These are phyloP conservation scores for Botryotinia convoluta DNA, from an alignment of 2,329 filamentous ascomycete species.

Conservation along the genomic window DNA sequence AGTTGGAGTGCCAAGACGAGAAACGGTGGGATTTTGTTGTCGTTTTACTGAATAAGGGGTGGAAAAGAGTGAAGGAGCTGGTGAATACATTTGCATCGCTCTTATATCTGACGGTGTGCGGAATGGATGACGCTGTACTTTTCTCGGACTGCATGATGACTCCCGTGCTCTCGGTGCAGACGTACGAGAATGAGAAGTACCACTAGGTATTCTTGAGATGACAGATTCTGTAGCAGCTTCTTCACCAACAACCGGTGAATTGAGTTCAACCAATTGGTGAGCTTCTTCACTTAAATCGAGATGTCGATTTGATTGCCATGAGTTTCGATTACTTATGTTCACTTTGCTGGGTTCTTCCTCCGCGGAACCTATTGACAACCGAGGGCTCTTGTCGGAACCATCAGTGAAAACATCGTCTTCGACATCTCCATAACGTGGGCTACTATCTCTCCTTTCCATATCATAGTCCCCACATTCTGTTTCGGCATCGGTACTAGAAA, in stretches of 20 bases:
- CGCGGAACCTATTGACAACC: constrained; percentile 34
- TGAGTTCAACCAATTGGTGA: constrained; percentile 31
- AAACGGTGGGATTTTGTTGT: constrained; percentile 46
- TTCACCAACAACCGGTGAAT: constrained; percentile 34
- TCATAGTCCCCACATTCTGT: neutral
- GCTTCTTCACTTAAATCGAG: constrained; percentile 15
- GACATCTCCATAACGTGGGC: constrained; percentile 38
- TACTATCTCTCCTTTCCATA: constrained; percentile 32
- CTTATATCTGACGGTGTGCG: constrained; percentile 67
- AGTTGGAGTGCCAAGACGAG: constrained; percentile 55
- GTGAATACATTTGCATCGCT: constrained; percentile 70
- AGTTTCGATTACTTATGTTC: constrained; percentile 4
- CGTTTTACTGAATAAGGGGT: constrained; percentile 56
- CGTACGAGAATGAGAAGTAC: constrained; percentile 29
- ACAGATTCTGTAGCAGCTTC: constrained; percentile 40
- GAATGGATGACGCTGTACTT: constrained; percentile 62
- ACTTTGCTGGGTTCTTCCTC: constrained; percentile 26
- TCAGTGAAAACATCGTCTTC: constrained; percentile 40
- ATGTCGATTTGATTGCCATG: constrained; percentile 12
- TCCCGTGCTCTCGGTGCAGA: constrained; percentile 38
- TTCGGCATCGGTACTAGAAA: constrained; percentile 11
- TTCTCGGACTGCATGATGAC: constrained; percentile 45
- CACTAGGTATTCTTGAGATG: constrained; percentile 45
- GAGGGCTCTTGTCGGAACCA: constrained; percentile 26
- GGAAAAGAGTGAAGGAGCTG: constrained; percentile 55